Evolutionary conservation across 257 asterid genomes (phyloP).

Genomic region (Osmanthus fragrans): DNA sequence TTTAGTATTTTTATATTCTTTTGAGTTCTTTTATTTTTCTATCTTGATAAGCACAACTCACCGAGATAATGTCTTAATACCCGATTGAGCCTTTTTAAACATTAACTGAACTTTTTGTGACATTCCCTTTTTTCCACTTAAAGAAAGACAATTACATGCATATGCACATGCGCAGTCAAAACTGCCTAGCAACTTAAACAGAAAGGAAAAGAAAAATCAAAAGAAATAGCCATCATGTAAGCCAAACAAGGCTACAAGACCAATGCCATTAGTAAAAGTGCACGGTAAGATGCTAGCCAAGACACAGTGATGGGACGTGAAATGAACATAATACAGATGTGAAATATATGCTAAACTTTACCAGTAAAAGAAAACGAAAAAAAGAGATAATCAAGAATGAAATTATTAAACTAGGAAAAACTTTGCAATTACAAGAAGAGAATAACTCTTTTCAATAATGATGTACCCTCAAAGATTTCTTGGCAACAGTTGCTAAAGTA

Average conservation of each 20-base stretch:
- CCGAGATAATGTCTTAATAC: no score
- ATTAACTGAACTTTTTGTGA: neutral
- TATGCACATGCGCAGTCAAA: neutral
- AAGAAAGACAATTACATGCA: neutral
- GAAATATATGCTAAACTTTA: neutral
- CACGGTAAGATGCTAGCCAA: neutral
- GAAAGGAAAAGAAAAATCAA: neutral
- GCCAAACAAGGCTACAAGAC: constrained; percentile 11
- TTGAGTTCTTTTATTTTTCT: no score
- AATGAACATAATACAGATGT: neutral
- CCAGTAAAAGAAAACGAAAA: neutral
- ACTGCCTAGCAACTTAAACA: neutral
- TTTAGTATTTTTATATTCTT: no score
- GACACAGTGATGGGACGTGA: neutral
- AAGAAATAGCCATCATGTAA: constrained; percentile 13
- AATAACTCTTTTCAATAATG: neutral
- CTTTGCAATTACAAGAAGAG: neutral
- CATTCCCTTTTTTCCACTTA: neutral
- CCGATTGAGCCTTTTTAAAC: no score
- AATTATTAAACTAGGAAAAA: neutral
- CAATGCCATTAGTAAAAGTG: neutral
- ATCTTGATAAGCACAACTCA: no score
- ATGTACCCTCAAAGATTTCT: neutral
- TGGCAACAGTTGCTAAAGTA: constrained; percentile 6
- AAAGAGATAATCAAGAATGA: neutral